Base-by-base conservation (phyloP, 768 basidiomycete species). In the Suillus subluteus region DNA sequence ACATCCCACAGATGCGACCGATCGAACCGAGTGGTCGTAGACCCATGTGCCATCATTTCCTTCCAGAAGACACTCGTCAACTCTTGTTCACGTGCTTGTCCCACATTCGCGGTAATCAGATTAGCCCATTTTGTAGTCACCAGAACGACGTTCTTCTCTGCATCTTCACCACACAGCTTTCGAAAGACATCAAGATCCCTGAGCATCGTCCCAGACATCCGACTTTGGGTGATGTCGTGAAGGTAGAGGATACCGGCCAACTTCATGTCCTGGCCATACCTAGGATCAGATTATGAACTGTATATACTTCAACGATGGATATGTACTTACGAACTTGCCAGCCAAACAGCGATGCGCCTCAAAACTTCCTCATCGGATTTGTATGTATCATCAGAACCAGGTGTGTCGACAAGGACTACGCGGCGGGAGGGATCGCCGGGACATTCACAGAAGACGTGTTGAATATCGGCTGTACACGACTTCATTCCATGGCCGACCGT, bases 111-210 rank as follows among this genome's bases (percentile, higher is more conserved):
- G 3, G 64, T 65, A 21, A 74, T 65, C 18, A 26, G 26, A 26
- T 26, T 69, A 61, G 74, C 74, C 79, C 79, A 81, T 74, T 78
- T 79, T 12, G 80, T 79, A 1, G 80, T 78, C n/a, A 73, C 73
- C 6, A 81, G 69, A 32, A 78, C 63, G 6, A 80, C 74, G 44
- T 78, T 74, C 35, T 68, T 67, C 35, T 73, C 62, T 70, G 78
- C 50, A 75, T 67, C 38, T 73, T 71, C 4, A 69, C 75, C 71
- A 38, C 71, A 72, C n/a, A 72, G 46, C 40, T 32, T 58, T 30
- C 52, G 58, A 65, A 81, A 79, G 73, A 79, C 74, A 15, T 66
- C 65, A 26, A 79, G 69, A 66, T 79, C 79, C 18, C 67, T 75
- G 16, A 66, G 66, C 3, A 74, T 69, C 4, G 73, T 67, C 18